Evolutionary conservation across 2,329 filamentous ascomycete genomes (phyloP).

Genomic region (Sclerotinia trifoliorum): DNA sequence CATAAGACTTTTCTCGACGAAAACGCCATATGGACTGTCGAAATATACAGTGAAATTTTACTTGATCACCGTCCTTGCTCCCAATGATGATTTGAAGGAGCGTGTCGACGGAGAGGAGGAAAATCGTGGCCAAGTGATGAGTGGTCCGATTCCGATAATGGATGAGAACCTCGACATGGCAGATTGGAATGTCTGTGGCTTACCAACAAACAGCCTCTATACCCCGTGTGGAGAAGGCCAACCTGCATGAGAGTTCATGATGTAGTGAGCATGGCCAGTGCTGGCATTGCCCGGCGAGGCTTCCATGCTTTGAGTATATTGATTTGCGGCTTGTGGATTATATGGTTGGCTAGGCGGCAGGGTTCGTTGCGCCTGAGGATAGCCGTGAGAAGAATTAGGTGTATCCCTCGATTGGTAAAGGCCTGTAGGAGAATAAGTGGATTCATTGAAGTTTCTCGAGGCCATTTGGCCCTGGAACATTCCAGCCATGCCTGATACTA

Average conservation of each 20-base stretch:
- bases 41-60: slow-evolving; percentile 13
- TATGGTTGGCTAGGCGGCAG: slow-evolving; percentile 8
- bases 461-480: slow-evolving; percentile 17
- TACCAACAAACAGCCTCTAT: background rate
- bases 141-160: background rate
- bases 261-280: slow-evolving; percentile 37
- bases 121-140: background rate
- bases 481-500: slow-evolving; percentile 4
- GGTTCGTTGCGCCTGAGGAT: slow-evolving; percentile 24
- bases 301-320: slow-evolving; percentile 12
- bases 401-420: slow-evolving; percentile 18
- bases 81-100: background rate
- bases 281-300: slow-evolving; percentile 33
- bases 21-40: background rate
- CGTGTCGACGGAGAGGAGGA: background rate
- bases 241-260: slow-evolving; percentile 31
- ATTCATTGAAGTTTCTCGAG: slow-evolving; percentile 5
- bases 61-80: background rate
- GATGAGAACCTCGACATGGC: background rate
- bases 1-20: background rate
- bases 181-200: no score
- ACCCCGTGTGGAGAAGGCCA: slow-evolving; percentile 35
- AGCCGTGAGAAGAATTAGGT: slow-evolving; percentile 26
- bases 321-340: slow-evolving; percentile 1
- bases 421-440: background rate